These are phyloP conservation scores for Grosmannia serpens DNA, from an alignment of 2,329 filamentous ascomycete species.

Conservation along the genomic window DNA sequence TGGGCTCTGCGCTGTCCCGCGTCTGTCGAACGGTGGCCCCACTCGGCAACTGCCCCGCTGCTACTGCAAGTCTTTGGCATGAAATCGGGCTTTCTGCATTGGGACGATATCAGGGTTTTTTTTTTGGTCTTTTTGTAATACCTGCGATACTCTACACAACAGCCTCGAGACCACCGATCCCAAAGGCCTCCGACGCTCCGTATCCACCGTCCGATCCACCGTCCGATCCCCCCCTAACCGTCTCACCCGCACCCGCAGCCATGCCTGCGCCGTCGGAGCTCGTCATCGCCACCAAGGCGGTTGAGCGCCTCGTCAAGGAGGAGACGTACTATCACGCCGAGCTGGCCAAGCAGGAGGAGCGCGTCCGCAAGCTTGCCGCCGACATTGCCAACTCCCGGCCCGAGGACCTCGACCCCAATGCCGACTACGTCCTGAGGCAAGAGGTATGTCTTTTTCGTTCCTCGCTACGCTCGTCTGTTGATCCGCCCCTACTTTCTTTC, in stretches of 20 bases:
- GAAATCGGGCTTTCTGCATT: too few species aligned
- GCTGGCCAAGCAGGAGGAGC: constrained; percentile 59
- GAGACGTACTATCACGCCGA: constrained; percentile 86
- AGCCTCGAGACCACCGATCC: too few species aligned
- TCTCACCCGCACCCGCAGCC: not conserved
- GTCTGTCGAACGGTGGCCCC: too few species aligned
- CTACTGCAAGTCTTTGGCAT: too few species aligned
- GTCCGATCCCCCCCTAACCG: not conserved
- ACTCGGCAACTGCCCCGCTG: too few species aligned
- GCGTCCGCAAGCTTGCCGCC: constrained; percentile 56
- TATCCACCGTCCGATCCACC: not conserved
- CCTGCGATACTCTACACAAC: too few species aligned
- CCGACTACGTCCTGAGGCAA: constrained; percentile 69
- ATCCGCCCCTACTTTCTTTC: too few species aligned
- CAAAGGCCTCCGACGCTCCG: not conserved
- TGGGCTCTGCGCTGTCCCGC: too few species aligned
- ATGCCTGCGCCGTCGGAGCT: constrained; percentile 74
- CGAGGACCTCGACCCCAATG: constrained; percentile 56
- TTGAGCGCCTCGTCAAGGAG: constrained; percentile 82
- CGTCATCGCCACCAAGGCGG: constrained; percentile 65
- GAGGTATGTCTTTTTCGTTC: constrained; percentile 47
- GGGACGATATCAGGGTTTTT: too few species aligned
- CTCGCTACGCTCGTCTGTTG: not conserved
- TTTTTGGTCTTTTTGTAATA: too few species aligned
- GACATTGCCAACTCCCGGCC: constrained; percentile 35